A percentile compares a stretch with the other conserved stretches of the same genome.
Evolutionary conservation across 2,329 filamentous ascomycete species (phyloP).

Genomic region (Colletotrichum sp.): DNA sequence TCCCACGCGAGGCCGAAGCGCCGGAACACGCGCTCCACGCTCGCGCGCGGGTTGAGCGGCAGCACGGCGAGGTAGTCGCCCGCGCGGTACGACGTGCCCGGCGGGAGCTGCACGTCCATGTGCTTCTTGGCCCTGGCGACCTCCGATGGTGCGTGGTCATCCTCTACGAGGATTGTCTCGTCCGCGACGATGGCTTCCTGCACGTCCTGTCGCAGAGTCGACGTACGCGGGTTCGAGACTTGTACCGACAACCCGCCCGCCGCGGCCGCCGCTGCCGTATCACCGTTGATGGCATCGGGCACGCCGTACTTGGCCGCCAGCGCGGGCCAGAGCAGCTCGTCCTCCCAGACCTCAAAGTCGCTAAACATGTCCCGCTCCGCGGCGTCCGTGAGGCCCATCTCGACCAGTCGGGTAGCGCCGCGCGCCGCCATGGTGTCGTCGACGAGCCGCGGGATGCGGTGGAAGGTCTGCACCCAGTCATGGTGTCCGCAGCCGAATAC

Average conservation of each 20-base stretch:
- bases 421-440: slow-evolving; percentile 54
- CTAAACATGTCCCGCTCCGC: slow-evolving; percentile 70
- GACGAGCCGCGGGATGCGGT: slow-evolving; percentile 68
- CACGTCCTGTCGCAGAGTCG: slow-evolving; percentile 65
- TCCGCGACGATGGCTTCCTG: slow-evolving; percentile 62
- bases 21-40: slow-evolving; percentile 67
- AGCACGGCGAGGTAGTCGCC: slow-evolving; percentile 81
- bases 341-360: slow-evolving; percentile 72
- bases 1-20: slow-evolving; percentile 74
- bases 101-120: slow-evolving; percentile 72
- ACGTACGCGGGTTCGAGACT: slow-evolving; percentile 58
- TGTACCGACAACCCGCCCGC: slow-evolving; percentile 47
- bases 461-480: slow-evolving; percentile 70
- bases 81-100: slow-evolving; percentile 68
- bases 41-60: slow-evolving; percentile 70
- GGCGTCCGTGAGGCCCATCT: slow-evolving; percentile 64
- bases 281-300: slow-evolving; percentile 31
- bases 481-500: slow-evolving; percentile 69
- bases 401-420: slow-evolving; percentile 37
- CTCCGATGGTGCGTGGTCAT: neutral
- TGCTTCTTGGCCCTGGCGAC: slow-evolving; percentile 64
- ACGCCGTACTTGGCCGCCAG: slow-evolving; percentile 57
- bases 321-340: slow-evolving; percentile 55
- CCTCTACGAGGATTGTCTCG: slow-evolving; percentile 47
- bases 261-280: slow-evolving; percentile 18